These are phyloP conservation scores for Aphanomyces astaci DNA, from an alignment of 352 stramenopile genomes.

Conservation along the genomic window DNA sequence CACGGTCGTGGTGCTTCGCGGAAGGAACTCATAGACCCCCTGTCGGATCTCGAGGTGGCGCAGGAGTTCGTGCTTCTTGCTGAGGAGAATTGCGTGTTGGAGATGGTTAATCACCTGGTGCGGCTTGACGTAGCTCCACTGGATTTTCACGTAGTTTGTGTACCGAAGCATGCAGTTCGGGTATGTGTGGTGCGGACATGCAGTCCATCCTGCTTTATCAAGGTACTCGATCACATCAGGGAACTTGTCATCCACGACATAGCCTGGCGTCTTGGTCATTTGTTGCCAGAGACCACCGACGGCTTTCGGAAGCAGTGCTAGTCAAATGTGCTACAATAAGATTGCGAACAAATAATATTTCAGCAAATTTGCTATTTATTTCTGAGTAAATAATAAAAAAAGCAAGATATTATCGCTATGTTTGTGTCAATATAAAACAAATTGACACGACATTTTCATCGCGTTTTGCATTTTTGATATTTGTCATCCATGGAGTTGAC, in stretches of 20 bases:
- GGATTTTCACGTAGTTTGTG: conserved; percentile 61
- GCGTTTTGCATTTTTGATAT: background rate
- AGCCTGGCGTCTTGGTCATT: no score
- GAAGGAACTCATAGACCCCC: conserved; percentile 22
- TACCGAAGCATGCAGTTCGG: conserved; percentile 53
- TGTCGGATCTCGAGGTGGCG: conserved; percentile 26
- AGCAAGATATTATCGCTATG: no score
- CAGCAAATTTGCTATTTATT: background rate
- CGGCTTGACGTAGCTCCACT: conserved; percentile 37
- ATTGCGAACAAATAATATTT: no score
- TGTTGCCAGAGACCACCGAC: background rate
- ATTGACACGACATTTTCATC: no score
- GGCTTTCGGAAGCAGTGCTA: no score
- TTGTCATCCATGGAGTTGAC: conserved; percentile 2
- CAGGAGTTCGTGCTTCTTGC: conserved; percentile 44
- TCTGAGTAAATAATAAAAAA: no score
- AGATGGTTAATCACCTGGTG: conserved; percentile 62
- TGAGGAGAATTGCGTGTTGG: conserved; percentile 49
- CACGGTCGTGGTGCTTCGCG: conserved; percentile 14
- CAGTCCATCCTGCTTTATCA: conserved; percentile 35
- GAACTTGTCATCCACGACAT: conserved; percentile 14
- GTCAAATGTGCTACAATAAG: no score
- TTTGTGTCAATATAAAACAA: no score
- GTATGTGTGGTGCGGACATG: conserved; percentile 48
- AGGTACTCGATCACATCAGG: conserved; percentile 39